Percentiles rank a stretch among this genome's conserved stretches.
phyloP scores from a whole-genome alignment of 192 early-diverging fungal genomes.

The Entomortierella parvispora region DNA sequence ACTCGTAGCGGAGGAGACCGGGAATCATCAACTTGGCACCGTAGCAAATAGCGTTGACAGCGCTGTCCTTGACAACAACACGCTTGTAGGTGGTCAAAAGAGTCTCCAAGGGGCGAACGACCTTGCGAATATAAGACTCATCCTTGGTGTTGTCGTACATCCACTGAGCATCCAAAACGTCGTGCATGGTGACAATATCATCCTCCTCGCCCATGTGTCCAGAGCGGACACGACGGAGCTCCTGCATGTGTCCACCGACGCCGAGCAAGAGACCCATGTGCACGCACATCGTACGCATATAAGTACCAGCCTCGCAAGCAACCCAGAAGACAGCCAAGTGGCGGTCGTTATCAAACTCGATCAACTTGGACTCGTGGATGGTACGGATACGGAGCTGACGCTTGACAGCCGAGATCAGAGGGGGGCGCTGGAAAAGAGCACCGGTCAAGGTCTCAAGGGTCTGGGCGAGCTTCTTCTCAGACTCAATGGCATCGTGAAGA shows the following conservation, averaged over 20 bases:
- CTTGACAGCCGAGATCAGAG: conserved; percentile 99
- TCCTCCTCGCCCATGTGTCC: conserved; percentile 94
- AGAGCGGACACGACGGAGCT: conserved; percentile 95
- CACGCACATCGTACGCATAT: conserved; percentile 99
- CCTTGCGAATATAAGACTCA: conserved; percentile 95
- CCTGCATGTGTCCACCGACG: conserved; percentile 99
- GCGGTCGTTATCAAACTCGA: conserved; percentile 97
- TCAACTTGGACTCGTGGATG: conserved; percentile 94
- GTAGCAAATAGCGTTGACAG: conserved; percentile 99
- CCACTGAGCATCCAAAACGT: conserved; percentile 98
- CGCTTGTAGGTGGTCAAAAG: conserved; percentile 96
- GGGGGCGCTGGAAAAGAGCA: conserved; percentile 98
- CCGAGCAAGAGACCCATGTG: conserved; percentile 96
- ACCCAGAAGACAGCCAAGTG: conserved; percentile 98
- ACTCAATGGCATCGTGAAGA: conserved; percentile 93
- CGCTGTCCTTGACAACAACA: conserved; percentile 97
- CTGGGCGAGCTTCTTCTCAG: conserved; percentile 87
- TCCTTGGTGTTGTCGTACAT: conserved; percentile 97
- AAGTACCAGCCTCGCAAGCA: conserved; percentile 98
- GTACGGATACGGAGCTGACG: conserved; percentile 99
- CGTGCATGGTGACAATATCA: neutral
- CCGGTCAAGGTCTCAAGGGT: conserved; percentile 97
- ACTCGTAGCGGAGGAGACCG: conserved; percentile 95
- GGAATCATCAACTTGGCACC: conserved; percentile 99
- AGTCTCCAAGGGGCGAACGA: conserved; percentile 93